These are phyloP conservation scores for Colletotrichum spinosum DNA, from an alignment of 2,329 filamentous ascomycete genomes.

Conservation along the genomic window DNA sequence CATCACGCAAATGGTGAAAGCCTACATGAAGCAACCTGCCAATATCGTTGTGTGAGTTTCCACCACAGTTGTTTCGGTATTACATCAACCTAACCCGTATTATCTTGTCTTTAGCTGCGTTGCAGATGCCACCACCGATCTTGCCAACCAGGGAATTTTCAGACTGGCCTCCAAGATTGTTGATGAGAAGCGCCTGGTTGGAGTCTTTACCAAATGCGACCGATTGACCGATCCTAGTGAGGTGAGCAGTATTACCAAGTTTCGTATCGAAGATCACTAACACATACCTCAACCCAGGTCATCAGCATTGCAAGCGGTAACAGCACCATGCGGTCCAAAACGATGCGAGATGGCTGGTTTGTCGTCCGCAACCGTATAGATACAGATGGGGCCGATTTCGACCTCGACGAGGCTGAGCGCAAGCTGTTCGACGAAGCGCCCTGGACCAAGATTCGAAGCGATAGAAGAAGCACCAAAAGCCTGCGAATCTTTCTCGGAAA, in stretches of 20 bases:
- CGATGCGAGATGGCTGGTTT: constrained; percentile 47
- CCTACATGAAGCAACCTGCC: constrained; percentile 49
- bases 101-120: constrained; percentile 44
- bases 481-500: constrained; percentile 45
- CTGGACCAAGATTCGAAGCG: constrained; percentile 43
- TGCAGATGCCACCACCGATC: constrained; percentile 45
- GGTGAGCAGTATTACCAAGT: not conserved
- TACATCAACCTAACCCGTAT: not conserved
- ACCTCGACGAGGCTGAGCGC: constrained; percentile 44
- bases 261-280: too few species aligned
- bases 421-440: constrained; percentile 43
- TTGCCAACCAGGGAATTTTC: constrained; percentile 46
- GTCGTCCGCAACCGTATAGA: constrained; percentile 48
- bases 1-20: constrained; percentile 46
- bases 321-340: constrained; percentile 11
- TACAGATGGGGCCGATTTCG: constrained; percentile 41
- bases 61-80: too few species aligned
- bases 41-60: constrained; percentile 52
- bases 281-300: not conserved
- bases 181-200: constrained; percentile 46
- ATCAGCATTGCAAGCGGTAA: constrained; percentile 30
- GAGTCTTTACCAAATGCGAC: constrained; percentile 55
- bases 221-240: constrained; percentile 39
- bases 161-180: constrained; percentile 43
- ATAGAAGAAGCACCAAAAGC: constrained; percentile 44